These are phyloP conservation scores for Coniochaeta sp. DNA, from an alignment of 2,329 filamentous ascomycete species.

Conservation along the genomic window DNA sequence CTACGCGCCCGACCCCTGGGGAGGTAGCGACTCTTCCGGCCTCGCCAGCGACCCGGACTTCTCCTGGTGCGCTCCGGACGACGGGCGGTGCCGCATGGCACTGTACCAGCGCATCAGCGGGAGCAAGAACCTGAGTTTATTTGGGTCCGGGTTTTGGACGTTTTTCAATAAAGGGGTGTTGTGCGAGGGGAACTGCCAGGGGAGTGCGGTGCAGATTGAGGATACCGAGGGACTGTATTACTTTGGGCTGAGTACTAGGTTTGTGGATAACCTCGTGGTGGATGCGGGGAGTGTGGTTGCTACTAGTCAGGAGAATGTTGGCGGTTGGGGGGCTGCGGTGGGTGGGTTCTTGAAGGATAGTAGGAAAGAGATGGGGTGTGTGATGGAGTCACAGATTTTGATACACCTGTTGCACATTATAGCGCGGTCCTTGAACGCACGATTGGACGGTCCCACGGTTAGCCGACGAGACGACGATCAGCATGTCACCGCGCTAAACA, in stretches of 20 bases:
- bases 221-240: slow-evolving; percentile 47
- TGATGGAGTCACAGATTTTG: no score
- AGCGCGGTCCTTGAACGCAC: no score
- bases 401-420: no score
- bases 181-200: slow-evolving; percentile 31
- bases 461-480: no score
- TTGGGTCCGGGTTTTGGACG: slow-evolving; percentile 16
- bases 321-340: slow-evolving; percentile 11
- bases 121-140: slow-evolving; percentile 10
- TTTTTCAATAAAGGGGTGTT: slow-evolving; percentile 13
- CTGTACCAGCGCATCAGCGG: slow-evolving; percentile 12
- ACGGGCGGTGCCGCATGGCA: slow-evolving; percentile 13
- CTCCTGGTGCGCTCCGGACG: slow-evolving; percentile 9
- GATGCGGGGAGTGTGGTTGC: slow-evolving; percentile 4
- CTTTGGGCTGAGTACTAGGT: slow-evolving; percentile 26
- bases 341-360: slow-evolving; percentile 9
- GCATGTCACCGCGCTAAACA: no score
- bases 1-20: slow-evolving; percentile 1
- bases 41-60: slow-evolving; percentile 15
- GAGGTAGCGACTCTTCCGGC: no score
- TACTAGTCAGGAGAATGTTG: slow-evolving; percentile 7
- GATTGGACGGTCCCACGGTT: no score
- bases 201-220: slow-evolving; percentile 38
- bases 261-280: slow-evolving; percentile 7
- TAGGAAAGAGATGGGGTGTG: no score